Conservation (phyloP, 2,329 filamentous ascomycete species). For the Nakataea oryzae region DNA sequence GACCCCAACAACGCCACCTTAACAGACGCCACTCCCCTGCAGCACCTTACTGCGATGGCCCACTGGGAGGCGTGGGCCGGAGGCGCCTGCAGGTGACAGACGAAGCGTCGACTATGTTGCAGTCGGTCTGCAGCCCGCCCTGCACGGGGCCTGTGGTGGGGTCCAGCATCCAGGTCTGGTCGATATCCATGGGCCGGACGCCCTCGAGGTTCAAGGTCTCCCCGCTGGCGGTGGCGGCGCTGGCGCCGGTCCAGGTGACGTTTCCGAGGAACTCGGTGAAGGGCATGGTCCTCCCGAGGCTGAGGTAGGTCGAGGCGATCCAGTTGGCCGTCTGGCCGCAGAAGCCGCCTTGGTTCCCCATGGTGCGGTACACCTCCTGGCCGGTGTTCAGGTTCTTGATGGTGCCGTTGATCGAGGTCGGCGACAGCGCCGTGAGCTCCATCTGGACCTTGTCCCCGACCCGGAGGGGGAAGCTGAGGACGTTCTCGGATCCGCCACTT, state of each 20-base stretch:
- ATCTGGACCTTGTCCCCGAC: constrained; percentile 17
- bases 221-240: constrained; percentile 17
- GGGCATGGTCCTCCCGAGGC: constrained; percentile 10
- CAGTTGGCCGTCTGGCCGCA: constrained; percentile 16
- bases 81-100: not conserved
- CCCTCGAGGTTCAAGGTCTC: not conserved
- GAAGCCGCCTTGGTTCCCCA: constrained; percentile 14
- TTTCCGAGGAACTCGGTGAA: constrained; percentile 13
- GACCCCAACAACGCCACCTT: too few relatives aligned
- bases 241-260: constrained; percentile 17
- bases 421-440: constrained; percentile 18
- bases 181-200: not conserved
- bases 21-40: not conserved
- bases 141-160: not conserved
- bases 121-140: not conserved
- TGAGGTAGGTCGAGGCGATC: constrained; percentile 17
- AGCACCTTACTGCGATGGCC: not conserved
- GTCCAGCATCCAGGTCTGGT: not conserved
- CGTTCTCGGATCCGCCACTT: not conserved
- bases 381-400: constrained; percentile 23
- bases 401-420: constrained; percentile 5
- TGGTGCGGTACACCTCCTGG: constrained; percentile 36
- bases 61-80: not conserved
- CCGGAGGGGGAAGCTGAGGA: not conserved
- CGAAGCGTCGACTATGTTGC: not conserved